Evolutionary conservation across 2,329 filamentous ascomycete species (phyloP).

Genomic region (Remersonia thermophila): DNA sequence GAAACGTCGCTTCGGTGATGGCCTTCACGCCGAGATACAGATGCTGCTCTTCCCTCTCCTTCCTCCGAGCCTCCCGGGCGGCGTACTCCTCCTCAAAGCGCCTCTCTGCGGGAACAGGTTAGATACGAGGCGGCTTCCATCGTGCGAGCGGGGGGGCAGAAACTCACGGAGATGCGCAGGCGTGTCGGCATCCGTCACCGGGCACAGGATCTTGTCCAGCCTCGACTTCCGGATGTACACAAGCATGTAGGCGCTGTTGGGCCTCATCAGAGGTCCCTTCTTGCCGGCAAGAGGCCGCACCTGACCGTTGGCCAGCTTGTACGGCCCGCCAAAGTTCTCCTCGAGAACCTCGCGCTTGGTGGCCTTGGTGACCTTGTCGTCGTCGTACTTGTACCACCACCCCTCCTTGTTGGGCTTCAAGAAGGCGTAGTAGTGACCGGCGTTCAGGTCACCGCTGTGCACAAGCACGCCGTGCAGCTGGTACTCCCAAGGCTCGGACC

Average conservation of each 20-base stretch:
- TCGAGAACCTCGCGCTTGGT: conserved; percentile 85
- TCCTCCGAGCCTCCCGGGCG: conserved; percentile 61
- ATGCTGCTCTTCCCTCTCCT: conserved; percentile 88
- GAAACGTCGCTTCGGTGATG: conserved; percentile 72
- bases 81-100: conserved; percentile 73
- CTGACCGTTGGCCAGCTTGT: conserved; percentile 38
- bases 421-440: conserved; percentile 96
- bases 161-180: conserved; percentile 65
- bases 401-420: conserved; percentile 88
- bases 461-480: conserved; percentile 91
- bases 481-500: conserved; percentile 80
- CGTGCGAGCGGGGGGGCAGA: background rate
- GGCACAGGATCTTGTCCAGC: conserved; percentile 69
- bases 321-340: conserved; percentile 93
- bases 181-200: conserved; percentile 64
- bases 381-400: conserved; percentile 93
- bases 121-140: background rate
- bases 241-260: conserved; percentile 93
- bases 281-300: conserved; percentile 38
- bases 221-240: conserved; percentile 87
- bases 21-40: conserved; percentile 79
- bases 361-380: conserved; percentile 91
- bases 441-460: conserved; percentile 91
- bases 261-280: conserved; percentile 47
- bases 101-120: conserved; percentile 35